Evolutionary conservation across 73 alveolate genomes (phyloP).

Genomic region (Paramecium bursaria): DNA sequence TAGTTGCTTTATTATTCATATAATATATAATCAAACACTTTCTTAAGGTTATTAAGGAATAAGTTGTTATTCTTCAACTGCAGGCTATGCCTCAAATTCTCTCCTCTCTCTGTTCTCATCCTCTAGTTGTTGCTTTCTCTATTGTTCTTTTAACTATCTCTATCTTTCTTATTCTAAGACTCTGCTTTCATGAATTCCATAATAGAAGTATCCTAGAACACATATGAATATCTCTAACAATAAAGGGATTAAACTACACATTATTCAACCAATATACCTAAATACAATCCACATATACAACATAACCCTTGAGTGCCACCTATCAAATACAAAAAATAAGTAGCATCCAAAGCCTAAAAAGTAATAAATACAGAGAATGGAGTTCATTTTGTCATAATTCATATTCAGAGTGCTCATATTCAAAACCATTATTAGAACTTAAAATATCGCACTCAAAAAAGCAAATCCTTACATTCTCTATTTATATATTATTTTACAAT

Average conservation of each 20-base stretch:
- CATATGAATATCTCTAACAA: conserved; percentile 1
- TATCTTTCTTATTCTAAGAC: too few relatives aligned
- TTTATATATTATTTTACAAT: background rate
- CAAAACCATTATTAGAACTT: background rate
- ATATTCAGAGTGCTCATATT: conserved; percentile 40
- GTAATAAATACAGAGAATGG: conserved; percentile 34
- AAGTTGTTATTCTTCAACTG: too few relatives aligned
- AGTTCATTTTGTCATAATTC: conserved; percentile 41
- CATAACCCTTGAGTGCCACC: conserved; percentile 3
- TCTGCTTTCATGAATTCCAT: conserved; percentile 44
- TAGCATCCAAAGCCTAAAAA: conserved; percentile 13
- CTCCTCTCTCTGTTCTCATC: too few relatives aligned
- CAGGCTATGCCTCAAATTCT: too few relatives aligned
- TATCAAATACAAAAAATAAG: conserved; percentile 18
- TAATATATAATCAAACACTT: too few relatives aligned
- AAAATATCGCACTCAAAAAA: conserved; percentile 7
- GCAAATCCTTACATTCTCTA: conserved; percentile 1
- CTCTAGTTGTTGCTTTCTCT: too few relatives aligned
- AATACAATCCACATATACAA: conserved; percentile 45
- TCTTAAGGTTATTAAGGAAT: too few relatives aligned
- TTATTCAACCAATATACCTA: background rate
- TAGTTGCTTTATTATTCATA: too few relatives aligned
- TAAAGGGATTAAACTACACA: conserved; percentile 2
- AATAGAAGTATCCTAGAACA: conserved; percentile 8
- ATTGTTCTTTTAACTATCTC: too few relatives aligned